Evolutionary conservation across 108 stramenopile species (phyloP).

Genomic region (Cyclotella choctawhatcheeana): DNA sequence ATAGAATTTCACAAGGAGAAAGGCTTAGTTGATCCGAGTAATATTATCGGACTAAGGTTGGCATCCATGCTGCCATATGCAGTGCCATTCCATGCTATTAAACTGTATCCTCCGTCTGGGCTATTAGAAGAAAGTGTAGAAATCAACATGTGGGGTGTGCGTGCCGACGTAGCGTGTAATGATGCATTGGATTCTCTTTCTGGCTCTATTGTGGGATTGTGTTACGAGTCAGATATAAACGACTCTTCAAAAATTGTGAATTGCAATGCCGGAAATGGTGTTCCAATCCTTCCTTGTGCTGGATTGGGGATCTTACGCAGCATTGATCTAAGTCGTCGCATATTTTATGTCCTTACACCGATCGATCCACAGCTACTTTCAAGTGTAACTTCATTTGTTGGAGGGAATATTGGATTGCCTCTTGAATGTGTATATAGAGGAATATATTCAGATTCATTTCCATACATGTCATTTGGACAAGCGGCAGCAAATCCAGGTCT

Average conservation of each 20-base stretch:
- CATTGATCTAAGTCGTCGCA: constrained; percentile 60
- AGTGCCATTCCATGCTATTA: constrained; percentile 48
- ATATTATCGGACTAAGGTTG: constrained; percentile 60
- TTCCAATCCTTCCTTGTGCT: constrained; percentile 51
- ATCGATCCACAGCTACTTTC: constrained; percentile 39
- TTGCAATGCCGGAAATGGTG: constrained; percentile 18
- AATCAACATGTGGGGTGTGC: constrained; percentile 21
- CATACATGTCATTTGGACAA: constrained; percentile 52
- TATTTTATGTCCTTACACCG: constrained; percentile 80
- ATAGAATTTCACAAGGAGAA: constrained; percentile 38
- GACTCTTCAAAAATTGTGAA: constrained; percentile 16
- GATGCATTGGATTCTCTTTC: constrained; percentile 63
- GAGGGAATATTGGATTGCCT: constrained; percentile 66
- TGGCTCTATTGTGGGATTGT: constrained; percentile 78
- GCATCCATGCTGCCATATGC: constrained; percentile 56
- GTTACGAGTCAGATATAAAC: constrained; percentile 30
- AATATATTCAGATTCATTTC: constrained; percentile 74
- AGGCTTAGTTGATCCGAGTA: constrained; percentile 60
- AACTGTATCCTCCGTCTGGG: constrained; percentile 30
- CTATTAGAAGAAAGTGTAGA: constrained; percentile 30
- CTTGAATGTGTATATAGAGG: constrained; percentile 70
- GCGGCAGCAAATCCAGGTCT: constrained; percentile 23
- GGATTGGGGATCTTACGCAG: constrained; percentile 84
- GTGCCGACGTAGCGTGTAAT: constrained; percentile 36
- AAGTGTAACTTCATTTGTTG: constrained; percentile 53